Base-by-base conservation (phyloP, 2,329 filamentous ascomycete genomes). In the Thielaviopsis musarum region DNA sequence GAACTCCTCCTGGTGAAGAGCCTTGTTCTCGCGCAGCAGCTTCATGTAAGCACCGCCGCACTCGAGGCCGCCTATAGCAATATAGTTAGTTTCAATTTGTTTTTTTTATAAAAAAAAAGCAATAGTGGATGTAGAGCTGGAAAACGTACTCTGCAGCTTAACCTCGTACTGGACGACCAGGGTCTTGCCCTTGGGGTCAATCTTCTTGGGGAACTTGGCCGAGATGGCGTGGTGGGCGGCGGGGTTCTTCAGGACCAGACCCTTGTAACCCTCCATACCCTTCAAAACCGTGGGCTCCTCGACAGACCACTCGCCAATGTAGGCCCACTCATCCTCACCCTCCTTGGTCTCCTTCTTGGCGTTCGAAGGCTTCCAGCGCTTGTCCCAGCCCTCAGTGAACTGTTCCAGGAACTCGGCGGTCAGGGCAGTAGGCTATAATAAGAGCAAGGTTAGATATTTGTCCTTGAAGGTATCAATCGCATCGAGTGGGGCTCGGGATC, bases 21-120 rank as follows among this genome's bases (percentile, higher is more conserved):
- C 87, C 79, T 91, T 91, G 81, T 93, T 97, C 72, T 98, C 91
- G 68, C 94, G 87, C 66, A 98, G 87, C 66, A 98, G 88, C 85
- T 98, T 98, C 80, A 98, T 80, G 80, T 98, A 98, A 67, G 93
- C 93, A 74, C 93, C 93, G 79, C 93, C 93, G 72, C 93, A 98
- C 74, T 96, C 91, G 64, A 98, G 84, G 67, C 90, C 91, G 71
- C 93, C 90, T 94, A 63, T 10, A 62, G 30, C 5, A 34, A 34
- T 6, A 59, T 54, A 52, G 45, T 38, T 49, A 15, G 49, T 34
- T 21, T 38, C 19, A 49, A 52, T 12, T 21, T 15, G 21, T 17
- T 19, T 1, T 5, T 15, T 15, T 9, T 30, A 19, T 5, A 49
- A 21, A 7, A 19, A 7, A 49, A 21, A 7, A 15, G 10, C 41